Evolutionary conservation across 2,329 filamentous ascomycete species (phyloP), one percentile per base, ranked within the genome.

Genomic region (Taxawa tesnikishii): DNA sequence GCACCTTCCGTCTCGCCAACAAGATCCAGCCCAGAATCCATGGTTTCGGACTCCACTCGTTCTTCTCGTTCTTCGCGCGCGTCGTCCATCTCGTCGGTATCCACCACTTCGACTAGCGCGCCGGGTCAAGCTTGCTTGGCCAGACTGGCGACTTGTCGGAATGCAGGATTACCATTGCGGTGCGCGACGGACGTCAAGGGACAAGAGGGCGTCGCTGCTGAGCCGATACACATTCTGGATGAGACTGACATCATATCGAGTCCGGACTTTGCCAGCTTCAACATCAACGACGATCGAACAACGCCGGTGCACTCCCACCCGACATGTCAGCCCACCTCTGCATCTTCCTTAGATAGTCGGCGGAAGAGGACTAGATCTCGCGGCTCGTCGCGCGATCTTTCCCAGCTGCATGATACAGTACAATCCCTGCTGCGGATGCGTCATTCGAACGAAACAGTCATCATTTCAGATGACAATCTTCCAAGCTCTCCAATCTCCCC

Each of bases 11-110:
- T 67, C 14, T 60, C 62, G 15, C 73, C 69, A 4, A 68, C 63
- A 27, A 53, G 53, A 13, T 68, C 63, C 6, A 70, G 65, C 26
- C 73, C 73, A n/a, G 72, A 75, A 41, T 76, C 73, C 19, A 72
- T 75, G 65, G 54, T 75, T 21, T 75, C 71, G 16, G 73, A 77
- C 48, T 62, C 62, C 21, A 63, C 63, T 10, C 57, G 70, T 38
- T 70, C 68, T 35, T 69, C 65, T 24, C 63, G 65, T 40, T 62
- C 67, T 18, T 68, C 67, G 7, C 70, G 66, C 33, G 70, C 68
- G 41, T 68, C 64, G 32, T 68, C 65, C 29, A 54, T 66, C 43
- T 65, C 63, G 29, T 67, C 64, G 40, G 51, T 49, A 38, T 54
- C 57, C 39, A 47, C 50, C 13, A 46, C 39, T 33, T 42, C 59